phyloP scores from a whole-genome alignment of 2,329 filamentous ascomycete genomes.

The Diplocarpon rosae region DNA sequence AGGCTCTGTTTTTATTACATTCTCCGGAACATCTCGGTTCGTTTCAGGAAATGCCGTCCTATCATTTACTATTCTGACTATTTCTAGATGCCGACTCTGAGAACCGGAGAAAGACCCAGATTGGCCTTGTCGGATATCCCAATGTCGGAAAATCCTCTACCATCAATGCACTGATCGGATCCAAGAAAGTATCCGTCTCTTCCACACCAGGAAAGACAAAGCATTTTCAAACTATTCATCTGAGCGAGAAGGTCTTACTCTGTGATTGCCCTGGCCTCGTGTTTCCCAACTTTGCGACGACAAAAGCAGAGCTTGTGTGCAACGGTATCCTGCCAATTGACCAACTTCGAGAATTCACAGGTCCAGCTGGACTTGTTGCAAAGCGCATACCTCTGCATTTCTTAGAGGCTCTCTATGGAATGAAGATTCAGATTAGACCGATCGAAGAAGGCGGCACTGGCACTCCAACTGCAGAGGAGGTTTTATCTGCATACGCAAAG shows the following conservation, averaged over 20 bases:
- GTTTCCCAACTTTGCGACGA: constrained; percentile 94
- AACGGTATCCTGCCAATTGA: constrained; percentile 94
- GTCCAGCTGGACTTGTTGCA: constrained; percentile 73
- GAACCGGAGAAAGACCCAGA: constrained; percentile 58
- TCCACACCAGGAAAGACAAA: constrained; percentile 97
- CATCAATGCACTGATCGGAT: constrained; percentile 96
- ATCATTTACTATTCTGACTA: constrained; percentile 16
- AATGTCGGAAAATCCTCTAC: constrained; percentile 99
- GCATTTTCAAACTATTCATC: constrained; percentile 96
- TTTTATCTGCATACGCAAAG: constrained; percentile 75
- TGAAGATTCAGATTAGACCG: constrained; percentile 71
- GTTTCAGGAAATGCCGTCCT: constrained; percentile 12
- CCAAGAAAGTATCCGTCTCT: constrained; percentile 97
- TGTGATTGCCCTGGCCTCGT: constrained; percentile 98
- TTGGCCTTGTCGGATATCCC: constrained; percentile 92
- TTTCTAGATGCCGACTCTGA: constrained; percentile 34
- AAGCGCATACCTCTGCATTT: constrained; percentile 78
- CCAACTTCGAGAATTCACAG: constrained; percentile 85
- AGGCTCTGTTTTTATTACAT: constrained; percentile 75
- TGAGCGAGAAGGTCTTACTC: constrained; percentile 78
- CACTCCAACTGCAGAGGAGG: constrained; percentile 69
- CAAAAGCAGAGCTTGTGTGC: constrained; percentile 91
- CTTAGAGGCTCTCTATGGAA: constrained; percentile 86
- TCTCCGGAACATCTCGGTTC: constrained; percentile 48
- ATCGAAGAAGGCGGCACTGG: constrained; percentile 90